Evolutionary conservation across 1,139 yeast genomes (phyloP).

Genomic region (Yamadazyma epiphylla): DNA sequence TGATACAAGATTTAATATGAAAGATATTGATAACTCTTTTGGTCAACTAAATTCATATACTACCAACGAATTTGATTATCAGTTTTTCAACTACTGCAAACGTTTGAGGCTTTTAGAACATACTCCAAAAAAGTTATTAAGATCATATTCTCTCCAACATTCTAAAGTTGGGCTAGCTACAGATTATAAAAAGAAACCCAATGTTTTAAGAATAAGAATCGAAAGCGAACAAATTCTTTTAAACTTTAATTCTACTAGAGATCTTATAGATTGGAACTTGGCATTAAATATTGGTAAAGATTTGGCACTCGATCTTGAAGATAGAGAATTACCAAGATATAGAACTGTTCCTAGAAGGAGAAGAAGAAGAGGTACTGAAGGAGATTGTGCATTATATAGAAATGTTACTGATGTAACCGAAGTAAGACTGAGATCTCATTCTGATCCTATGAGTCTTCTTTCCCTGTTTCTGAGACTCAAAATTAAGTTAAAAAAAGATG

Average conservation of each 20-base stretch:
- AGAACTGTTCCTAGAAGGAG: constrained; percentile 74
- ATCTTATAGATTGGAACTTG: constrained; percentile 64
- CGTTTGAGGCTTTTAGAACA: constrained; percentile 19
- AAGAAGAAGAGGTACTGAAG: constrained; percentile 18
- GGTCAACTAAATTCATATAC: constrained; percentile 18
- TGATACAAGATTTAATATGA: background rate
- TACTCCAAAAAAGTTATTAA: constrained; percentile 27
- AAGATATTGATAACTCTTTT: constrained; percentile 2
- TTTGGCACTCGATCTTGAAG: constrained; percentile 56
- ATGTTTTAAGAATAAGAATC: constrained; percentile 58
- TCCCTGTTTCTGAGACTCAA: constrained; percentile 11
- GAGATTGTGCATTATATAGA: background rate
- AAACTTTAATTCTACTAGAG: constrained; percentile 51
- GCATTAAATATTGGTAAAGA: constrained; percentile 59
- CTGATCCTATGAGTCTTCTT: constrained; percentile 14
- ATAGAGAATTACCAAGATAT: constrained; percentile 61
- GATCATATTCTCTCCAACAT: constrained; percentile 66
- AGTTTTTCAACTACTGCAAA: constrained; percentile 30
- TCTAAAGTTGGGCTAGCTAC: constrained; percentile 67
- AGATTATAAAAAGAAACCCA: constrained; percentile 59
- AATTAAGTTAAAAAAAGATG: constrained; percentile 12
- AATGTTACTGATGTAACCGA: constrained; percentile 4
- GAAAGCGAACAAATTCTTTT: constrained; percentile 68
- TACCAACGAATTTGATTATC: constrained; percentile 35
- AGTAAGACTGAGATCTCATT: constrained; percentile 13